Evolutionary conservation across 768 basidiomycete species (phyloP).

Genomic region (Xerocomellus amylosporus): DNA sequence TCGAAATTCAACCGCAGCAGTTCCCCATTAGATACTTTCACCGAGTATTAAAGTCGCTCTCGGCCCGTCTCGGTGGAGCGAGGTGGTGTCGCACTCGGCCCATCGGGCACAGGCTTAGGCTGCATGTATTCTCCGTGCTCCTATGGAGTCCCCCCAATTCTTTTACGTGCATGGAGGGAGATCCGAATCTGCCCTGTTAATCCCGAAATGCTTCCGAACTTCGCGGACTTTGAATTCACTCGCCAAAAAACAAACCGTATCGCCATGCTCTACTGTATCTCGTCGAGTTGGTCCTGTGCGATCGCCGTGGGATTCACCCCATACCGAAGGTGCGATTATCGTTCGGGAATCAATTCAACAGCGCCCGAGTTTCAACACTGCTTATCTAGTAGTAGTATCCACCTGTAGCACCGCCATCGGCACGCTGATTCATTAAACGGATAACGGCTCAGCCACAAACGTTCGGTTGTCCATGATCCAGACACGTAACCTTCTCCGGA

Average conservation of each 20-base stretch:
- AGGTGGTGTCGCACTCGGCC: constrained; percentile 3
- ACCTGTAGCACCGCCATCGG: constrained; percentile 17
- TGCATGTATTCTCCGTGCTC: constrained; percentile 5
- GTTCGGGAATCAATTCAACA: constrained; percentile 4
- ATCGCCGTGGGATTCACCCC: constrained; percentile 13
- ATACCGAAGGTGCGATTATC: constrained; percentile 13
- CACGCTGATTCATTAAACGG: constrained; percentile 3
- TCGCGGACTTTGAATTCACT: constrained; percentile 27
- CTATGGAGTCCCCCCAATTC: neutral
- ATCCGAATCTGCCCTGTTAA: constrained; percentile 5
- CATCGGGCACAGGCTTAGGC: neutral
- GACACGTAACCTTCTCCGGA: neutral
- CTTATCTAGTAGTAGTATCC: neutral
- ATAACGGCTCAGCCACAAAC: neutral
- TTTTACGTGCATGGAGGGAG: constrained; percentile 20
- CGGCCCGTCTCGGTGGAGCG: constrained; percentile 15
- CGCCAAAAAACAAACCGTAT: neutral
- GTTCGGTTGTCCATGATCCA: neutral
- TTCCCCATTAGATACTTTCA: constrained; percentile 16
- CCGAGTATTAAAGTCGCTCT: constrained; percentile 3
- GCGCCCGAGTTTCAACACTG: constrained; percentile 5
- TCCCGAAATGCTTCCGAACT: constrained; percentile 22
- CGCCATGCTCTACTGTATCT: neutral
- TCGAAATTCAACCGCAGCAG: constrained; percentile 28
- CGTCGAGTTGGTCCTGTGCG: neutral